A percentile compares a stretch with the other conserved stretches of the same genome.
These are phyloP conservation scores for Gentiana dahurica DNA, from an alignment of 257 asterid species.

Conservation along the genomic window DNA sequence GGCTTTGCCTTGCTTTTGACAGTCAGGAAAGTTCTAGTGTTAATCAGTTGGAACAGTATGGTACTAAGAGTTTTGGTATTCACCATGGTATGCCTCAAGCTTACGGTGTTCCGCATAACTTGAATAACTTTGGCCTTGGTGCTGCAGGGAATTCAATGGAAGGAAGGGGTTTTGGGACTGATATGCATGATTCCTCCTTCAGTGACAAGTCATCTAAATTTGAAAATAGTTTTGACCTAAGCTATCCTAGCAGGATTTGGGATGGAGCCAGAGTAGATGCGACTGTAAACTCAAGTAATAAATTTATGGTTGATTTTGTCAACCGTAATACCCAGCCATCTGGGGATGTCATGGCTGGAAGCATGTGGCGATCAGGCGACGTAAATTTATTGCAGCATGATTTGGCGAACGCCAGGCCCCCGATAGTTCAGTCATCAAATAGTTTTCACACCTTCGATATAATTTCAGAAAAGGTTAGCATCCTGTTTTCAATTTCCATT, in stretches of 20 bases:
- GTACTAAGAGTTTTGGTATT: constrained; percentile 21
- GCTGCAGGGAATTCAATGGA: constrained; percentile 28
- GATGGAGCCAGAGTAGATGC: constrained; percentile 26
- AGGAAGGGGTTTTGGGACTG: constrained; percentile 30
- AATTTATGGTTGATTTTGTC: constrained; percentile 36
- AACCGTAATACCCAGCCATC: constrained; percentile 27
- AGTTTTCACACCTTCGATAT: constrained; percentile 39
- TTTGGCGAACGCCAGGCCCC: constrained; percentile 29
- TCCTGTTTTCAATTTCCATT: constrained; percentile 3
- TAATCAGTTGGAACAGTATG: constrained; percentile 27
- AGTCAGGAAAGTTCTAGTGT: constrained; percentile 24
- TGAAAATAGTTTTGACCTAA: constrained; percentile 25
- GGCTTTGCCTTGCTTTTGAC: constrained; percentile 50
- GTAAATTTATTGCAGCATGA: constrained; percentile 34
- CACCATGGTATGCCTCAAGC: constrained; percentile 27
- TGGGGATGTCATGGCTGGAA: constrained; percentile 29
- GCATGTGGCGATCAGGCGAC: constrained; percentile 43
- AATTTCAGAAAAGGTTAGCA: constrained; percentile 49
- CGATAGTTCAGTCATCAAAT: constrained; percentile 34
- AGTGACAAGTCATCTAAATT: constrained; percentile 21
- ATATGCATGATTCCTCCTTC: constrained; percentile 31
- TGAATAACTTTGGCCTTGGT: constrained; percentile 14
- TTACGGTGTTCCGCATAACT: constrained; percentile 20
- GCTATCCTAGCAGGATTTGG: constrained; percentile 29
- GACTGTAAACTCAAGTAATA: constrained; percentile 34